A percentile compares a stretch with the other conserved stretches of the same genome.
Evolutionary conservation across 2,329 filamentous ascomycete species (phyloP).

Genomic region (Calonectria pauciramosa): DNA sequence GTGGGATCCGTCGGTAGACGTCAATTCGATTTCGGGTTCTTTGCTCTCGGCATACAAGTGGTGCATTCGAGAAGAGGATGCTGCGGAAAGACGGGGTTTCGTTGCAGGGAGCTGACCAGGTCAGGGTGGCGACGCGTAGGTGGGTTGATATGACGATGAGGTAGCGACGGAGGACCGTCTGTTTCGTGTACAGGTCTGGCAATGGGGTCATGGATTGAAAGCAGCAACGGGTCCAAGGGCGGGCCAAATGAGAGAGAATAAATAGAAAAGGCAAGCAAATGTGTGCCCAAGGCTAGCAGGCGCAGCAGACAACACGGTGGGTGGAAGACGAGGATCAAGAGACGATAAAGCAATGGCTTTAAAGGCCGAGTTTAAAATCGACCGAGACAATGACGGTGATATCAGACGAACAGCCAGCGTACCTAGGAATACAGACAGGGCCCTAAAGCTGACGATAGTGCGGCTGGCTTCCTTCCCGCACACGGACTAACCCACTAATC

Average conservation of each 20-base stretch:
- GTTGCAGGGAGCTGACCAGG: constrained; percentile 17
- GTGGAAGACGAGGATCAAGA: neutral
- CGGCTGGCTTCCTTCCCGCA: constrained; percentile 5
- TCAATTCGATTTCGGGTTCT: constrained; percentile 10
- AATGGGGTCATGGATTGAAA: constrained; percentile 7
- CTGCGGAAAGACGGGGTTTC: constrained; percentile 2
- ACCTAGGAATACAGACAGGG: neutral
- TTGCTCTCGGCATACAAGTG: constrained; percentile 3
- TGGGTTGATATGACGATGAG: constrained; percentile 18
- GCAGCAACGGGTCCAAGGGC: neutral
- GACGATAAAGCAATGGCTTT: neutral
- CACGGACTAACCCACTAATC: constrained; percentile 2
- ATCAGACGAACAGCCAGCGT: constrained; percentile 4
- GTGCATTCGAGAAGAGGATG: constrained; percentile 1
- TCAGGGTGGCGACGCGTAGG: constrained; percentile 23
- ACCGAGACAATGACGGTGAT: constrained; percentile 19
- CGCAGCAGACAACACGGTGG: neutral
- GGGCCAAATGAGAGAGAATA: neutral
- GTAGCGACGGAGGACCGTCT: constrained; percentile 10
- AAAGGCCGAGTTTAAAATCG: constrained; percentile 1
- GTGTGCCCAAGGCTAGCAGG: neutral
- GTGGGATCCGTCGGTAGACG: constrained; percentile 9
- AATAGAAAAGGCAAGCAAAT: neutral
- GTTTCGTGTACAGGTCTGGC: constrained; percentile 1
- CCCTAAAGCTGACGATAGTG: constrained; percentile 10